phyloP scores from a whole-genome alignment of 2,329 filamentous ascomycete species.

The Botrytis deweyae region DNA sequence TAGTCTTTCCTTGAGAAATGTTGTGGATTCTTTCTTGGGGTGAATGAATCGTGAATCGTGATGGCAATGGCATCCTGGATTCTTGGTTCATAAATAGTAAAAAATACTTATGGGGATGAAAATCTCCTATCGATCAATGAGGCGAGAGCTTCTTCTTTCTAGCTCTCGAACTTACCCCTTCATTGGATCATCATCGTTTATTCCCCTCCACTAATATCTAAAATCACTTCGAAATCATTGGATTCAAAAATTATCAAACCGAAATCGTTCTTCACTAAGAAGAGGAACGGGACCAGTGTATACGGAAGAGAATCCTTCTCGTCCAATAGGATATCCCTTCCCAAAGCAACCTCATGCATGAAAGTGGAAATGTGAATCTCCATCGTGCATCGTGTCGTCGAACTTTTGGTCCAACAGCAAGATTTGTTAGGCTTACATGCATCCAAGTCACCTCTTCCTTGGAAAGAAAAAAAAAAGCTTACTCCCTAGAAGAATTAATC shows the following conservation, averaged over 20 bases:
- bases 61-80: background rate
- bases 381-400: constrained; percentile 20
- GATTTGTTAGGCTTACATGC: constrained; percentile 18
- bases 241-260: background rate
- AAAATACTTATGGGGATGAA: background rate
- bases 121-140: constrained; percentile 10
- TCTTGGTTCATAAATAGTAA: background rate
- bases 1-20: background rate
- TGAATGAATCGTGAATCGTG: background rate
- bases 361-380: constrained; percentile 10
- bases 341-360: constrained; percentile 11
- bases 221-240: background rate
- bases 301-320: background rate
- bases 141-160: background rate
- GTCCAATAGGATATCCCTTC: constrained; percentile 14
- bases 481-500: background rate
- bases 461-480: background rate
- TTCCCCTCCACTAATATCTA: background rate
- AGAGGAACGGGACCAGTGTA: background rate
- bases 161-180: background rate
- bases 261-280: background rate
- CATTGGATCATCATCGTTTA: background rate
- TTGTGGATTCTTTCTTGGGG: background rate
- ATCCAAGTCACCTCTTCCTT: constrained; percentile 8
- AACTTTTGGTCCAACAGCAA: constrained; percentile 18